Evolutionary conservation across 352 stramenopile genomes (phyloP).

Genomic region (Peronospora tabacina): DNA sequence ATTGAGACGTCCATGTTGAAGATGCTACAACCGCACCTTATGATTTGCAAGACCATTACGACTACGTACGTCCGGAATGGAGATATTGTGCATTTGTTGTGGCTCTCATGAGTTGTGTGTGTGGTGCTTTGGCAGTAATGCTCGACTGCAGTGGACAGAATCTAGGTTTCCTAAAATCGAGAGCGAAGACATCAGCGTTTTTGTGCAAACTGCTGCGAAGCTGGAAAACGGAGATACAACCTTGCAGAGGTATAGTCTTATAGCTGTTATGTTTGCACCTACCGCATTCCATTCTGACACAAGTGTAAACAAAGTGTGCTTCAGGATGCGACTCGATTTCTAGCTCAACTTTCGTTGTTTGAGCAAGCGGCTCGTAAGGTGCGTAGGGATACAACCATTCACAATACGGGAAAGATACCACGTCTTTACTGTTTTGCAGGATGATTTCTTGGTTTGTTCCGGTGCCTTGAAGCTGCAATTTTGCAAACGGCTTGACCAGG

Average conservation of each 20-base stretch:
- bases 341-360: slow-evolving; percentile 36
- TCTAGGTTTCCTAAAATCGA: slow-evolving; percentile 23
- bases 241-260: slow-evolving; percentile 30
- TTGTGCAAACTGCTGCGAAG: slow-evolving; percentile 26
- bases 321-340: slow-evolving; percentile 23
- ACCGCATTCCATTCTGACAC: not conserved
- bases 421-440: slow-evolving; percentile 18
- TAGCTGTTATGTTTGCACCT: not conserved
- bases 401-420: not conserved
- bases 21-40: slow-evolving; percentile 47
- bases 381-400: not conserved
- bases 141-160: slow-evolving; percentile 23
- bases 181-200: slow-evolving; percentile 25
- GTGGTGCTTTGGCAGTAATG: slow-evolving; percentile 24
- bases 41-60: slow-evolving; percentile 48
- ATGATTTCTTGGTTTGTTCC: slow-evolving; percentile 47
- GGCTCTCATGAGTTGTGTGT: not conserved
- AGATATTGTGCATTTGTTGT: not conserved
- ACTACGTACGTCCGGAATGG: slow-evolving; percentile 31
- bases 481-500: slow-evolving; percentile 38
- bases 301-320: slow-evolving; percentile 25
- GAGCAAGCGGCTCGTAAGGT: slow-evolving; percentile 46
- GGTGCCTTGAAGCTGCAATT: slow-evolving; percentile 59
- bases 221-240: slow-evolving; percentile 24
- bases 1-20: slow-evolving; percentile 43